Evolutionary conservation across 257 asterid species (phyloP), one percentile per base, ranked within the genome.

Genomic region (Anisodus acutangulus): DNA sequence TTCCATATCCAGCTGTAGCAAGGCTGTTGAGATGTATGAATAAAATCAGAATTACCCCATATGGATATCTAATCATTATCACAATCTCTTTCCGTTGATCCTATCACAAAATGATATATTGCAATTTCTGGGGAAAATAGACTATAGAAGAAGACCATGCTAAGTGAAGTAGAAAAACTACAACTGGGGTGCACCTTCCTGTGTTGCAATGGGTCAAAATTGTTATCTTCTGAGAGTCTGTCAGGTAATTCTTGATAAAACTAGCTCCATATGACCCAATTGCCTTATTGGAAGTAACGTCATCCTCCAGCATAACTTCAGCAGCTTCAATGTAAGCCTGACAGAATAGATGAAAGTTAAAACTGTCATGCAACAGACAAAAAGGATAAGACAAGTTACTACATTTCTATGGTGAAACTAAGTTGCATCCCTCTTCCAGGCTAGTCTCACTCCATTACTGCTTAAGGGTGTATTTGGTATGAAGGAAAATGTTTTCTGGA

Each of bases 1-100:
- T 96, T 88, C 99, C 99, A 91, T 93, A 96, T 87, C 99, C 99
- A 88, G 98, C 98, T 66, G 99, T 96, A 62, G 99, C 99, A 74
- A 96, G 94, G 83, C 98, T 96, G 85, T 84, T 31, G 71, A 37
- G 83, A 41, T 41, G 12, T 83, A 37, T 17, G 8, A 84, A 82
- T 83, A 82, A 58, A 83, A 67, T 74, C 53, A 85, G 82, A 88
- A 83, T 79, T 67, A 58, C 78, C 85, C 71, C 49, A 64, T 35
- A 35, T 39, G 59, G 83, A 80, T 51, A 79, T 58, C 60, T 53
- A 71, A 71, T 81, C 78, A 70, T 74, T 58, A 83, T 87, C 89
- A 84, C n/a, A 70, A 68, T 83, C 58, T n/a, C 19, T 81, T 83
- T 62, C 49, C 49, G 62, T 54, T 26, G 9, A 54, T 76, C 81